Conservation (phyloP, 2,329 filamentous ascomycete genomes). For the Colletotrichum camelliae region DNA sequence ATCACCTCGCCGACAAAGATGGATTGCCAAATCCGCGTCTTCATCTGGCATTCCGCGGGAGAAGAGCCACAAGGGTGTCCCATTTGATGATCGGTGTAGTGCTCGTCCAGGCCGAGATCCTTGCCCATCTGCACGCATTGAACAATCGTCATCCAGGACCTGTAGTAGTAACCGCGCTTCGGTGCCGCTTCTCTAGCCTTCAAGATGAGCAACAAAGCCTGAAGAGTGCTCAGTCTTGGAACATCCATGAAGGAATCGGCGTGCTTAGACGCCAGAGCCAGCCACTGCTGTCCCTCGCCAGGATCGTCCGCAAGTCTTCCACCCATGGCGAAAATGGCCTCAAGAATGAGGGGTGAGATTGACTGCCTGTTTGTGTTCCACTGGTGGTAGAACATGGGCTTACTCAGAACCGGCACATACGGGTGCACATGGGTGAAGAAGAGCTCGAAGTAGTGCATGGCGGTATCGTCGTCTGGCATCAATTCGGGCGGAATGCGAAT, state of each 20-base stretch:
- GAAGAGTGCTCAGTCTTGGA: constrained; percentile 87
- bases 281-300: constrained; percentile 87
- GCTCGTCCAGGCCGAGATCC: constrained; percentile 87
- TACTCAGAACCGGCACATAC: constrained; percentile 89
- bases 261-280: constrained; percentile 86
- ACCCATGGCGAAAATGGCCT: constrained; percentile 90
- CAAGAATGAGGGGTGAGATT: constrained; percentile 87
- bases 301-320: constrained; percentile 84
- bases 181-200: constrained; percentile 93
- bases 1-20: constrained; percentile 88
- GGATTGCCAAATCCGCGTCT: constrained; percentile 89
- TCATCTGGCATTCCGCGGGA: constrained; percentile 79
- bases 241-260: constrained; percentile 94
- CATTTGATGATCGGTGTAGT: constrained; percentile 78
- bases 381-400: constrained; percentile 82
- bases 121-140: constrained; percentile 93
- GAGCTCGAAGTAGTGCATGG: constrained; percentile 84
- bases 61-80: constrained; percentile 73
- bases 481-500: constrained; percentile 90
- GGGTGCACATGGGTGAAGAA: constrained; percentile 92
- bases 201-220: constrained; percentile 84
- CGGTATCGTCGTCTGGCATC: constrained; percentile 88
- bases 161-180: constrained; percentile 93
- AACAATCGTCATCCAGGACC: constrained; percentile 96
- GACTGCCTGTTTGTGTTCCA: constrained; percentile 84